Evolutionary conservation across 169 alveolate species (phyloP), one percentile per base, ranked within the genome.

Genomic region (Eimeria nieschulzi): DNA sequence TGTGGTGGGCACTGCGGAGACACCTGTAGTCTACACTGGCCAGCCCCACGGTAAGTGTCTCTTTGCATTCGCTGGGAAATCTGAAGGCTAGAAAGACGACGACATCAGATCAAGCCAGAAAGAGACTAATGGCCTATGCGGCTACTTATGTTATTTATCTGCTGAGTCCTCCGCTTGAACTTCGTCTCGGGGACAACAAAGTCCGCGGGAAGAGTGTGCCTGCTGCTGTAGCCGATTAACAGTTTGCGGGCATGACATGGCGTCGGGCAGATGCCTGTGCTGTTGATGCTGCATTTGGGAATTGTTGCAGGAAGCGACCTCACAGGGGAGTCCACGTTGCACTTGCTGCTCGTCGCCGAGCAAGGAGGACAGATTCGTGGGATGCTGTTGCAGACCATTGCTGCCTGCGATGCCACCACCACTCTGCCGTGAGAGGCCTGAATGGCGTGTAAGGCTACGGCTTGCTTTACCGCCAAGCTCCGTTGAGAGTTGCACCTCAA

Each of bases 351-450:
- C 7, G 17, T 17, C 33, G 59, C 76, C 17, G 75, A 59, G n/a
- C 76, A 53, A 33, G 10, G 39, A 12, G 76, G 23, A n/a, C n/a
- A 26, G 2, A 51, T 59, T 33, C 75, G 88, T 33, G 88, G 88
- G 61, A 26, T 59, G 25, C 75, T 80, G 9, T 53, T 80, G 59
- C 88, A 80, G 23, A 80, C 88, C 21, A 59, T 80, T 19, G 72
- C 75, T 80, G 88, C 76, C 55, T 59, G 76, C 75, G 88, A 80
- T 17, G 88, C 88, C n/a, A 59, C 88, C 33, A 80, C 88, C 88
- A 80, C 56, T 80, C 9, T 80, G 75, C 88, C 88, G 12, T 80
- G 88, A 80, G 55, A n/a, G 26, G 46, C 68, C 25, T 5, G 54
- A 54, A 64, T 25, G 46, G 1, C 33, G 1, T 13, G 0, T n/a